Evolutionary conservation across 768 basidiomycete genomes (phyloP).

Genomic region (Auricularia sp.): DNA sequence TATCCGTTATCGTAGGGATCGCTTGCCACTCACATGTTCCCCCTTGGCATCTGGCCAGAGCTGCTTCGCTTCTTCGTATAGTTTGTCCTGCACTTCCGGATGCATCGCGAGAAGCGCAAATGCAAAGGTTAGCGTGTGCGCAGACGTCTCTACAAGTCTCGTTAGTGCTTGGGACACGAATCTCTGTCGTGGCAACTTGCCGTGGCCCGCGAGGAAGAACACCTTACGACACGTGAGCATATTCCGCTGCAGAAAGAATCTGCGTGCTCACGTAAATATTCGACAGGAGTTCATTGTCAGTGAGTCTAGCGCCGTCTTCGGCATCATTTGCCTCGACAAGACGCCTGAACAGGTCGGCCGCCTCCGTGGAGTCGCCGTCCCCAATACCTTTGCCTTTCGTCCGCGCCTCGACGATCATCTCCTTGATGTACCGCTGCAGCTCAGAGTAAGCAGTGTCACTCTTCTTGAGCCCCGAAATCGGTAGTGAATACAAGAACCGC

Average conservation of each 20-base stretch:
- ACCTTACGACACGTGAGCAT: constrained; percentile 16
- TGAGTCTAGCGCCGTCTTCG: constrained; percentile 23
- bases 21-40: constrained; percentile 17
- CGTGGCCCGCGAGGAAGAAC: constrained; percentile 41
- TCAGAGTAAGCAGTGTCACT: constrained; percentile 26
- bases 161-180: neutral
- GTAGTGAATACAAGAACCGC: constrained; percentile 7
- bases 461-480: constrained; percentile 28
- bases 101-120: constrained; percentile 37
- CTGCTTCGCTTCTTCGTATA: constrained; percentile 30
- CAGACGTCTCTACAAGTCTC: constrained; percentile 32
- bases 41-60: constrained; percentile 27
- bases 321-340: constrained; percentile 36
- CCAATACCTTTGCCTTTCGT: neutral
- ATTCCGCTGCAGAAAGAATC: neutral
- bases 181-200: constrained; percentile 15
- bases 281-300: constrained; percentile 37
- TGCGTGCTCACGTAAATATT: constrained; percentile 34
- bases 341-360: constrained; percentile 33
- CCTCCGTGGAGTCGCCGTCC: neutral
- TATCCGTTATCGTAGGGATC: neutral
- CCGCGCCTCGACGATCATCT: constrained; percentile 30
- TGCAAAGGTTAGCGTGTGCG: constrained; percentile 35
- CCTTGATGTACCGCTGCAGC: constrained; percentile 30
- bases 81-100: constrained; percentile 37